These are phyloP conservation scores for Leishmania aethiopica DNA, from an alignment of 208 protist genomes.

Conservation along the genomic window DNA sequence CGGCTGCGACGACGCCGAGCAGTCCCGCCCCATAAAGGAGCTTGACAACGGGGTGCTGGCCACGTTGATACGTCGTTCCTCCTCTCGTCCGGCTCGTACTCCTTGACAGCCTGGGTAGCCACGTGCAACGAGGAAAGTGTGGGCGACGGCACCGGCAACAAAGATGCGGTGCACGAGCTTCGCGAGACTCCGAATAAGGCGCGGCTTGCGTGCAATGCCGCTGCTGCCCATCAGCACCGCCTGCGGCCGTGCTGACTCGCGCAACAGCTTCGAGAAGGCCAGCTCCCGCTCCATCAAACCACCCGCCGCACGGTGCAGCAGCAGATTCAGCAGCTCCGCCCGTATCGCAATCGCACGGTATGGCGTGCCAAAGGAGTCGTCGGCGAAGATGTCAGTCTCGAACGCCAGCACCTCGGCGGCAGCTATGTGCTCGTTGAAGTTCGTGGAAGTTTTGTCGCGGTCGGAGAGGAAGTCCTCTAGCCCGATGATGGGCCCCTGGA, in stretches of 20 bases:
- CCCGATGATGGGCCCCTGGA: slow-evolving; percentile 63
- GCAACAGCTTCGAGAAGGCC: slow-evolving; percentile 74
- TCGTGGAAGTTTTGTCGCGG: slow-evolving; percentile 59
- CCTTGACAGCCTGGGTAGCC: slow-evolving; percentile 39
- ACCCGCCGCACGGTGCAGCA: slow-evolving; percentile 76
- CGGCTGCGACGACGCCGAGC: slow-evolving; percentile 12
- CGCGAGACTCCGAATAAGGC: slow-evolving; percentile 64
- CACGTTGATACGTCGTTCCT: slow-evolving; percentile 24
- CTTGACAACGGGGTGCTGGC: slow-evolving; percentile 6
- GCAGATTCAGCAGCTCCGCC: slow-evolving; percentile 45
- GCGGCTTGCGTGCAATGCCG: slow-evolving; percentile 60
- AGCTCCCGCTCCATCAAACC: slow-evolving; percentile 77
- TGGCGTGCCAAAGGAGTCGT: slow-evolving; percentile 85
- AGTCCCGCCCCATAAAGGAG: not conserved
- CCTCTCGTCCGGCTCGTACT: slow-evolving; percentile 35
- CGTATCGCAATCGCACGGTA: slow-evolving; percentile 26
- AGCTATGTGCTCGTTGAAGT: slow-evolving; percentile 47
- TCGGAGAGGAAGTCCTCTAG: slow-evolving; percentile 86
- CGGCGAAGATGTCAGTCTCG: slow-evolving; percentile 73
- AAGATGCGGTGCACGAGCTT: slow-evolving; percentile 77
- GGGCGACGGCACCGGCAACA: slow-evolving; percentile 57
- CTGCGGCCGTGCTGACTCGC: slow-evolving; percentile 57
- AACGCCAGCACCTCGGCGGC: slow-evolving; percentile 69
- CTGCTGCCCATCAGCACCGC: slow-evolving; percentile 63
- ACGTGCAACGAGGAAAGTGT: slow-evolving; percentile 69